Evolutionary conservation across 768 basidiomycete genomes (phyloP), one percentile per base, ranked within the genome.

Genomic region (Hygrocybe punicea): DNA sequence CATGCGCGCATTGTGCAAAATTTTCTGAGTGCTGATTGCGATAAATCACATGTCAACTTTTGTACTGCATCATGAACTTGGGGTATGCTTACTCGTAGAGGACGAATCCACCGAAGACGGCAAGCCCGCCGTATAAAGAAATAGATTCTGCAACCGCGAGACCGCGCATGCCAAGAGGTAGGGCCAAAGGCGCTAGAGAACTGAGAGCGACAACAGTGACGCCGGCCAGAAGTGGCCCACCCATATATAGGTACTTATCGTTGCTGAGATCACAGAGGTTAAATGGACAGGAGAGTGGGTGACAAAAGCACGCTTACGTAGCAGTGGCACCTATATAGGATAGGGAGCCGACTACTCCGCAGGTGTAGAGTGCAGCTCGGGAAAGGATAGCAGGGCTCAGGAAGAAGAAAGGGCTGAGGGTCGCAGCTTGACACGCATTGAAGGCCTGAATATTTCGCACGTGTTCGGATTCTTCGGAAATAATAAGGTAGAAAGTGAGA

Each of bases 311-410:
- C 35, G 60, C 79, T 59, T 62, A 85, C 87, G 75, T 85, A 23
- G 93, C 93, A 34, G 93, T 96, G 4, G 92, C 91, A 19, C 93
- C 93, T 21, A 96, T 80, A 67, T 92, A 96, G 11, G 86, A 86
- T 24, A 95, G 81, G 2, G 89, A 83, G 4, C 91, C 91, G n/a
- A 93, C 89, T 2, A 91, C 83, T 24, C 91, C 91, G 36, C 84
- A 81, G 0, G 93, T 94, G 72, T 96, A 96, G 2, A 96, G 75
- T 5, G 91, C 93, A 8, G 93, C 93, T 29, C 93, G 84, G 16
- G 87, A 87, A 50, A 96, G 80, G 60, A 95, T 81, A 11, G 89
- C 91, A 2, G 93, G 93, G 65, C 78, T 86, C 46, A 93, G 71
- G 80, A 95, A 93, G 76, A 92, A 93, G n/a, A 96, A 69, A 2